Conservation (phyloP, 2,329 filamentous ascomycete species). For the Dothistroma pini region DNA sequence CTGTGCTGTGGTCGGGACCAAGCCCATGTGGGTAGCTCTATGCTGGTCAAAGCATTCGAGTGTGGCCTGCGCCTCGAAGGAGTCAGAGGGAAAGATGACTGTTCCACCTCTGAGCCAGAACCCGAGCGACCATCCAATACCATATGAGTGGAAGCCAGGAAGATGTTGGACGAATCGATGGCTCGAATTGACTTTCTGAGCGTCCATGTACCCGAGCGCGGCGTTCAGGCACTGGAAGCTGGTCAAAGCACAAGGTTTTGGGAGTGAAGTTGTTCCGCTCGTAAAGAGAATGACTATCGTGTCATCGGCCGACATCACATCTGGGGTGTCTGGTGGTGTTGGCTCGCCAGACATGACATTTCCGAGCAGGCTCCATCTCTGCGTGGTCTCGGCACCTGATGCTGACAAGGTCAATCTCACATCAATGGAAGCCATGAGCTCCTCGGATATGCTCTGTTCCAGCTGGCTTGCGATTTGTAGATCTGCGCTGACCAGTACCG, state of each 20-base stretch:
- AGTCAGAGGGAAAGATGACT: conserved; percentile 31
- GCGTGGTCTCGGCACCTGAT: conserved; percentile 18
- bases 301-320: conserved; percentile 28
- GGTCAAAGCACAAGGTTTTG: conserved; percentile 47
- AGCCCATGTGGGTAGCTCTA: conserved; percentile 32
- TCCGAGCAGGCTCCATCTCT: conserved; percentile 27
- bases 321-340: conserved; percentile 32
- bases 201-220: conserved; percentile 30
- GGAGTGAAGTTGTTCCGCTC: conserved; percentile 48
- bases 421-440: conserved; percentile 25
- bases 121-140: conserved; percentile 32
- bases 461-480: conserved; percentile 28
- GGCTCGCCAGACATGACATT: conserved; percentile 32
- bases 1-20: conserved; percentile 36
- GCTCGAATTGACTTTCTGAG: conserved; percentile 28
- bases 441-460: conserved; percentile 27
- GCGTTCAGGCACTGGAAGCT: conserved; percentile 38
- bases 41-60: conserved; percentile 34
- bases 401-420: conserved; percentile 25
- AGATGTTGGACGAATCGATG: conserved; percentile 32
- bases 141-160: conserved; percentile 34
- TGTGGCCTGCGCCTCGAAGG: conserved; percentile 33
- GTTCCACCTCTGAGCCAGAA: conserved; percentile 29
- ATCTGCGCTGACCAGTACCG: conserved; percentile 28
- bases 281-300: conserved; percentile 47